Evolutionary conservation across 306 rosid species (phyloP), one percentile per base, ranked within the genome.

Genomic region (Fragaria ananassa): DNA sequence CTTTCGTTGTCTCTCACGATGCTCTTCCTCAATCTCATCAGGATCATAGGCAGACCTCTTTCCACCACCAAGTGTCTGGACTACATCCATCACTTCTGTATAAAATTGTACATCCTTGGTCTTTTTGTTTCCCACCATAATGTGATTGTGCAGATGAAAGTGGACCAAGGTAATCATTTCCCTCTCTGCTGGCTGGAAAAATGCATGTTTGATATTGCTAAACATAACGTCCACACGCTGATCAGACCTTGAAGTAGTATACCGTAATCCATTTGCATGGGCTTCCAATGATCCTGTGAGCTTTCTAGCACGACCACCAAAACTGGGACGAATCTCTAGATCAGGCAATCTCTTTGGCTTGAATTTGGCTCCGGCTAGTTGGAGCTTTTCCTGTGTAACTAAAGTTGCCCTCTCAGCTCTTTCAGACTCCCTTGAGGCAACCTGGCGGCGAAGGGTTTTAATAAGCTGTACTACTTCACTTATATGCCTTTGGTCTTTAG

Each of bases 11-110:
- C 85, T 72, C 75, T 82, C 85, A 29, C 82, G 82, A 17, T 82
- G 85, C 79, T 82, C 85, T 65, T 82, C 85, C 82, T 82, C 85
- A n/a, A 82, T 77, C 76, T 82, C 85, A 49, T 82, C 85, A 13
- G 82, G 85, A 68, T 82, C 85, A 60, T 77, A 73, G 19, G 75
- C 75, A 47, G 82, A 82, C 50, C 85, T 72, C 58, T 78, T 82
- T 34, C 85, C 85, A 47, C 85, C 85, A 37, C 85, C 85, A 31
- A 82, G 49, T 13, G 85, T 82, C 61, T 82, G 85, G 41, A 82
- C 85, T 51, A 77, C 79, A 37, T 82, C 85, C 85, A 82, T 82
- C 82, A 82, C 85, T 78, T 82, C 82, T 0, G 76, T 78, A 60
- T 72, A 82, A 46, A 82, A 82, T 68, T 82, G 85, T 66, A 74